Conservation (phyloP, 2,329 filamentous ascomycete genomes). For the Thielaviopsis musarum region DNA sequence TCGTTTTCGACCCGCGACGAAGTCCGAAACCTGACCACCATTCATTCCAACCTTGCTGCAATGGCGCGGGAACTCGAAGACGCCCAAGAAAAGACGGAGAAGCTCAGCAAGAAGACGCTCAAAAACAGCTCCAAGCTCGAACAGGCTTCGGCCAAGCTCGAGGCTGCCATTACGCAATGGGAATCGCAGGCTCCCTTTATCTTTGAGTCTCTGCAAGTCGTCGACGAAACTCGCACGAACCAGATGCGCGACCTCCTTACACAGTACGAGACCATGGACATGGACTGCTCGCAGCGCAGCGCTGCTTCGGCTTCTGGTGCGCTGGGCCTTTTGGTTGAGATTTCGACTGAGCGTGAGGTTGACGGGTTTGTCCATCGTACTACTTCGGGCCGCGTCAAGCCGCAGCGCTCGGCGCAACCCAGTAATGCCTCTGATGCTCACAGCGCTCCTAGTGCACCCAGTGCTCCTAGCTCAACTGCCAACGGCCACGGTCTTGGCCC, state of each 20-base stretch:
- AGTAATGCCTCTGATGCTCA: slow-evolving; percentile 12
- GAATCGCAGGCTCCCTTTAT: slow-evolving; percentile 87
- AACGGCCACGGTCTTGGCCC: not conserved
- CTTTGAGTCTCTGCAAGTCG: slow-evolving; percentile 78
- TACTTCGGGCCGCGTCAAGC: slow-evolving; percentile 23
- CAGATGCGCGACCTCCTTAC: slow-evolving; percentile 81
- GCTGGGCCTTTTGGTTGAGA: slow-evolving; percentile 66
- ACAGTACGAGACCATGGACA: slow-evolving; percentile 82
- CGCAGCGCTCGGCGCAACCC: slow-evolving; percentile 14
- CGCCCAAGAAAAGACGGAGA: slow-evolving; percentile 72
- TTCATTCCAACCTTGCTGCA: slow-evolving; percentile 61
- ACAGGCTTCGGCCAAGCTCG: slow-evolving; percentile 52
- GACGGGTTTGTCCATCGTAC: slow-evolving; percentile 43
- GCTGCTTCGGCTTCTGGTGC: slow-evolving; percentile 62
- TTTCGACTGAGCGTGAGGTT: slow-evolving; percentile 77
- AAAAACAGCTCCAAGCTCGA: slow-evolving; percentile 67
- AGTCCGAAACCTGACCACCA: slow-evolving; percentile 62
- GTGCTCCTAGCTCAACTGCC: not conserved
- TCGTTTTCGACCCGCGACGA: slow-evolving; percentile 60
- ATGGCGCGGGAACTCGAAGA: slow-evolving; percentile 76
- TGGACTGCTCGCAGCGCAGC: slow-evolving; percentile 66
- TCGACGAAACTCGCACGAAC: slow-evolving; percentile 80
- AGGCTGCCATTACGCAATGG: slow-evolving; percentile 73
- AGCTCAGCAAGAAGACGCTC: slow-evolving; percentile 60
- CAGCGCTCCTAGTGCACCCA: not conserved